These are phyloP conservation scores for Cantharellus anzutake DNA, from an alignment of 768 basidiomycete species.

Conservation along the genomic window DNA sequence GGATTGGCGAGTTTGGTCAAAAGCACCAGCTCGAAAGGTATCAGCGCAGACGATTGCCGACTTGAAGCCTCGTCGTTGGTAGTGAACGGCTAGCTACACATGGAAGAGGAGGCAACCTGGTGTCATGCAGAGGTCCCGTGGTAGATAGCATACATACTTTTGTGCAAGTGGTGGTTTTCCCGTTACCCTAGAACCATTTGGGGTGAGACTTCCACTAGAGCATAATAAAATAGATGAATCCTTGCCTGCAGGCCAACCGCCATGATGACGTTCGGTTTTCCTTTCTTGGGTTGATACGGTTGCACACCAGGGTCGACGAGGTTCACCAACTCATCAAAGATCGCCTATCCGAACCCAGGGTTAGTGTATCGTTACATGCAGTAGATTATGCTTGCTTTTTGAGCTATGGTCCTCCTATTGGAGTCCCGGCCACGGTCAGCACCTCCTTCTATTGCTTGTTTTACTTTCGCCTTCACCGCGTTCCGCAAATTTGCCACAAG, in stretches of 20 bases:
- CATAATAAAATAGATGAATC: constrained; percentile 10
- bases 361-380: neutral
- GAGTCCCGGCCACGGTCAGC: constrained; percentile 58
- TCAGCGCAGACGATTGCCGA: constrained; percentile 96
- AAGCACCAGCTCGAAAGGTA: constrained; percentile 97
- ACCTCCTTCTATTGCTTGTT: constrained; percentile 50
- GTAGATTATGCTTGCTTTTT: constrained; percentile 41
- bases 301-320: constrained; percentile 92
- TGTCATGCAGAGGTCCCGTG: neutral
- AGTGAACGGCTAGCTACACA: constrained; percentile 68
- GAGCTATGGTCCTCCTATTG: constrained; percentile 74
- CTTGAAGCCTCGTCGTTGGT: constrained; percentile 92
- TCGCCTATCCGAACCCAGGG: constrained; percentile 35
- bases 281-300: constrained; percentile 92
- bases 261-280: constrained; percentile 89
- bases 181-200: constrained; percentile 49
- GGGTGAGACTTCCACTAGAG: neutral
- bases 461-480: constrained; percentile 81
- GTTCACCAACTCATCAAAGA: constrained; percentile 90
- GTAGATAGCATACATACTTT: constrained; percentile 27
- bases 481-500: constrained; percentile 72
- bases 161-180: constrained; percentile 98
- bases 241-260: constrained; percentile 82
- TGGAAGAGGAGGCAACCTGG: neutral
- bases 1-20: constrained; percentile 97